Evolutionary conservation across 23 red algal genomes (phyloP).

Genomic region (Pyropia yezoensis): DNA sequence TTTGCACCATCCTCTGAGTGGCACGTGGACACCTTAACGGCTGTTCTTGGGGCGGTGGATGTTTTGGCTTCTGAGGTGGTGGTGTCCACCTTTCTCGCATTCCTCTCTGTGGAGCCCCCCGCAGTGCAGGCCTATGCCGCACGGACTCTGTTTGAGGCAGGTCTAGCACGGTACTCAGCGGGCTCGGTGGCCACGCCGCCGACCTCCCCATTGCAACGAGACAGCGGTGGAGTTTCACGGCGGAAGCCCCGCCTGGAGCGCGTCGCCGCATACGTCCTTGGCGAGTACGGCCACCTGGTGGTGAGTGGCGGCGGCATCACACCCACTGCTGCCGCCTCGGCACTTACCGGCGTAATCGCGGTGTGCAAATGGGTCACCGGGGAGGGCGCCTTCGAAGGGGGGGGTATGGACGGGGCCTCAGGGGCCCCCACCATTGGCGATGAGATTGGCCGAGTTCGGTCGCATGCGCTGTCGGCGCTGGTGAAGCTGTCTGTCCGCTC

Average conservation of each 20-base stretch:
- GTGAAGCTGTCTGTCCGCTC: constrained; percentile 31
- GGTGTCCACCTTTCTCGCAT: constrained; percentile 46
- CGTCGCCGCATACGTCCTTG: constrained; percentile 39
- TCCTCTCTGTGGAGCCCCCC: constrained; percentile 40
- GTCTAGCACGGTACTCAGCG: constrained; percentile 19
- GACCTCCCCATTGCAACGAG: constrained; percentile 7
- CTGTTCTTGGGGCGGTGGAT: constrained; percentile 36
- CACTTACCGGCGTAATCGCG: constrained; percentile 3
- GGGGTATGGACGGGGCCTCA: constrained; percentile 25
- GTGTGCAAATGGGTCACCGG: neutral
- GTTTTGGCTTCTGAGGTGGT: constrained; percentile 46
- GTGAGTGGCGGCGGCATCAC: constrained; percentile 7
- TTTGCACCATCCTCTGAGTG: constrained; percentile 24
- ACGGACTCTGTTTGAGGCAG: constrained; percentile 25
- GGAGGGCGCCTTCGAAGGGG: neutral
- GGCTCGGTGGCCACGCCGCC: constrained; percentile 2
- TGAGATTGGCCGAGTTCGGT: constrained; percentile 12
- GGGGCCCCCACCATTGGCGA: neutral
- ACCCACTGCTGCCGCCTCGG: constrained; percentile 13
- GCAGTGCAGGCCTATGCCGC: constrained; percentile 58
- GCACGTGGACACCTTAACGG: constrained; percentile 55
- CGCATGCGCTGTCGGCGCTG: constrained; percentile 33
- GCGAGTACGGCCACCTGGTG: constrained; percentile 25
- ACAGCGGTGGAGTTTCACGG: constrained; percentile 1
- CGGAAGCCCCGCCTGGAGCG: constrained; percentile 27